Base-by-base conservation (phyloP, 495 filamentous ascomycete genomes). In the Oleoguttula mirabilis region DNA sequence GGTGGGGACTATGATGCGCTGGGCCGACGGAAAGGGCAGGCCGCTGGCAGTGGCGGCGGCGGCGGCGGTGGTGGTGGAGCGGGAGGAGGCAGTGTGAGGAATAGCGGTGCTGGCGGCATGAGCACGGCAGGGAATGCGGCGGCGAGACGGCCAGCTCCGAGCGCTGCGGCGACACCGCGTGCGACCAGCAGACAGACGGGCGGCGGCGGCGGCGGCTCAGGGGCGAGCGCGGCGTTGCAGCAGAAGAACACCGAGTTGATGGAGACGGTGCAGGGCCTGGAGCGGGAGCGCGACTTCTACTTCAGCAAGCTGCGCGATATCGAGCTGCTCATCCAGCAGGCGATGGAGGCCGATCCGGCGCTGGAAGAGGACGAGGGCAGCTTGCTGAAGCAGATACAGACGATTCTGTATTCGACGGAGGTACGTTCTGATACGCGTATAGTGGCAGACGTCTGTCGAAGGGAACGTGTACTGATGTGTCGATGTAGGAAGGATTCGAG, bases 251-350 rank as follows among this genome's bases (percentile, higher is more conserved):
- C 69, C 30, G 79, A 79, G 24, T 67, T 95, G 20, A 59, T 60
- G 45, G 63, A 65, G 48, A 70, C 64, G 56, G 48, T 71, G 19
- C 41, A 51, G 17, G 68, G 68, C 0, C 47, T 69, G 32, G 61
- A 59, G 38, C 55, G 67, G 55, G 90, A 98, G 68, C 70, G 90
- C 38, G 90, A 98, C 62, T 98, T 98, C 64, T 98, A 98, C 69
- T 98, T 98, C 61, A 87, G 83, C 69, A 98, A 98, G 66, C 66
- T 98, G 44, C 77, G 90, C 39, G 90, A 98, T 57, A 98, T 98
- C 51, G 92, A 98, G 64, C 62, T 98, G 51, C 60, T 98, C 58
- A 69, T 98, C 39, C 90, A 98, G 68, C 77, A 79, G 48, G 85
- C 85, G 12, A 82, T 94, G 53, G 90, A 96, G 54, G 77, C 77